Evolutionary conservation across 495 filamentous ascomycete genomes (phyloP).

Genomic region (Aspergillus incahuasiensis): DNA sequence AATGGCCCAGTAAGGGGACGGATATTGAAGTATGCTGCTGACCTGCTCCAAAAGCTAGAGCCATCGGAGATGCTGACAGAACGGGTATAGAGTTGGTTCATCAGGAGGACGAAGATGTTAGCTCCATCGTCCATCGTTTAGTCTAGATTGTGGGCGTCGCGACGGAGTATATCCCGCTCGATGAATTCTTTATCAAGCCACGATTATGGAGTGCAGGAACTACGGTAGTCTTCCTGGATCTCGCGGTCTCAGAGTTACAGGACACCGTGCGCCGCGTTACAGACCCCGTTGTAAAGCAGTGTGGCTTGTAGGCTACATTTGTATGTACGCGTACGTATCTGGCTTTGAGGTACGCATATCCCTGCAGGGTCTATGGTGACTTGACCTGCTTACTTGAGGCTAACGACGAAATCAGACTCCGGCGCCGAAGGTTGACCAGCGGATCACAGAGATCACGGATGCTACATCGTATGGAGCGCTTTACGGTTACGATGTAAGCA

Average conservation of each 20-base stretch:
- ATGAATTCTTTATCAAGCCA: background rate
- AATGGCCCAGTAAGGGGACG: background rate
- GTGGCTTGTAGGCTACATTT: background rate
- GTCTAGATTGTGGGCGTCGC: background rate
- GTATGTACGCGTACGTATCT: background rate
- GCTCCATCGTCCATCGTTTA: constrained; percentile 1
- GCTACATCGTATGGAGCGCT: background rate
- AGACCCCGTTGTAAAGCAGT: background rate
- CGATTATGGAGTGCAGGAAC: background rate
- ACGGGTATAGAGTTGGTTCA: constrained; percentile 4
- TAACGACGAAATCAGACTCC: background rate
- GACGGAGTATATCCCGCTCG: background rate
- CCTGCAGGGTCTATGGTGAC: background rate
- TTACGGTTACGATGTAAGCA: background rate
- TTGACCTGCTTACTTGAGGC: background rate
- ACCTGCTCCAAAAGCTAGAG: constrained; percentile 4
- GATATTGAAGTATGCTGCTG: background rate
- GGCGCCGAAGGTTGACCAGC: background rate
- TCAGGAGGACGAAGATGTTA: constrained; percentile 2
- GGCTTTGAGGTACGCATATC: background rate
- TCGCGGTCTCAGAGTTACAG: background rate
- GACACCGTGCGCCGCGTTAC: background rate
- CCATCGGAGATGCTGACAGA: constrained; percentile 17
- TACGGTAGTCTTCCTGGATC: background rate
- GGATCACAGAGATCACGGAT: background rate